Conservation (phyloP, 805 yeast genomes). For the Suhomyces vadensis region DNA sequence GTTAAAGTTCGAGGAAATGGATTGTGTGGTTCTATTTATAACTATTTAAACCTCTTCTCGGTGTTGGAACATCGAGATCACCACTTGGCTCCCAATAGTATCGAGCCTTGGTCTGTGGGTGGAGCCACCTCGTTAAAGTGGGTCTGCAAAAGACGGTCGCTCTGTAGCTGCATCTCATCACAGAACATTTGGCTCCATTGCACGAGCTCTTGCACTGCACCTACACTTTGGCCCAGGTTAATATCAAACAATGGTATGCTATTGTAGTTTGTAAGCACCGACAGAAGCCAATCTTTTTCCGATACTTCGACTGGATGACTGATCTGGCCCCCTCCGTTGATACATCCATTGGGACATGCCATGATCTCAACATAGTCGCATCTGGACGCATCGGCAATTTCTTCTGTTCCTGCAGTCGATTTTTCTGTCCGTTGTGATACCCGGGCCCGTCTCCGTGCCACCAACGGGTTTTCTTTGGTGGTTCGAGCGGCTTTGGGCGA, state of each 20-base stretch:
- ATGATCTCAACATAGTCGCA: constrained; percentile 89
- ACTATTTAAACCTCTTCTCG: not conserved
- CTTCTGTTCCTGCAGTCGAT: constrained; percentile 18
- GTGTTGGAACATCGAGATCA: no score
- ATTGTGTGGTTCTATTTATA: not conserved
- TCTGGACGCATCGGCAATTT: constrained; percentile 57
- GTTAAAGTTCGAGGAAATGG: not conserved
- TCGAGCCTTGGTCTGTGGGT: constrained; percentile 48
- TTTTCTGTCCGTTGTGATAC: constrained; percentile 19
- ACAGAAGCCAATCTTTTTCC: constrained; percentile 47
- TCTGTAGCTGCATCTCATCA: constrained; percentile 26
- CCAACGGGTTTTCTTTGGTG: constrained; percentile 35
- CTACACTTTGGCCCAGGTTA: constrained; percentile 6
- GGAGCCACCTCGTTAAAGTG: constrained; percentile 53
- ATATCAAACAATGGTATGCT: constrained; percentile 28
- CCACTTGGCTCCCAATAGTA: constrained; percentile 60
- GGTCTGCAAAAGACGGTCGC: constrained; percentile 44
- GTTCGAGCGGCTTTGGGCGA: constrained; percentile 11
- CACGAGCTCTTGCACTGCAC: constrained; percentile 17
- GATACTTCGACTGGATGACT: constrained; percentile 42
- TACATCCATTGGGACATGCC: constrained; percentile 99
- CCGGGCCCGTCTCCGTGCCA: constrained; percentile 47
- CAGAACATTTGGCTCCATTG: constrained; percentile 40
- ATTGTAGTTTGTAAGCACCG: constrained; percentile 36
- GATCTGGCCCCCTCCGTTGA: constrained; percentile 95